These are phyloP conservation scores for Adansonia gregorii DNA, from an alignment of 441 rosid genomes.

Conservation along the genomic window DNA sequence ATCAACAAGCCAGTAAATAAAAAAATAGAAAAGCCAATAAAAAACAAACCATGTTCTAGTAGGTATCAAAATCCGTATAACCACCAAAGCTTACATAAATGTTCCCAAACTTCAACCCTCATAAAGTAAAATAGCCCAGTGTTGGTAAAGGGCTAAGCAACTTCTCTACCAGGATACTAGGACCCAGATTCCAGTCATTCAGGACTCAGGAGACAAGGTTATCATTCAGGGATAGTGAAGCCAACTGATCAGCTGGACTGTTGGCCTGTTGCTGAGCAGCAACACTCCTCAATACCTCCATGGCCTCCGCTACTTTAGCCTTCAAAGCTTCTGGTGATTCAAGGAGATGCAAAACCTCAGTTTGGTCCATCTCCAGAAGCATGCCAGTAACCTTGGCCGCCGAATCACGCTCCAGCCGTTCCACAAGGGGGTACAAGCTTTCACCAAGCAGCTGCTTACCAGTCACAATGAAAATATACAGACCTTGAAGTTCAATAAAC, in stretches of 20 bases:
- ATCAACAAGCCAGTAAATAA: neutral
- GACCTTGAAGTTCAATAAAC: neutral
- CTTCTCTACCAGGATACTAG: neutral
- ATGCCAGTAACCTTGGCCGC: conserved; percentile 79
- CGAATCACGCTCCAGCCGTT: conserved; percentile 61
- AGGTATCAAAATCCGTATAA: neutral
- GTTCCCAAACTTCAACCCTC: neutral
- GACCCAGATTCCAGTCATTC: conserved; percentile 19
- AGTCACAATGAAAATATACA: neutral
- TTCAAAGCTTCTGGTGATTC: conserved; percentile 70
- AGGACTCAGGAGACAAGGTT: conserved; percentile 53
- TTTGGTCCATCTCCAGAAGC: conserved; percentile 80
- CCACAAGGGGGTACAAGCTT: conserved; percentile 66
- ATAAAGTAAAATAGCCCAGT: neutral
- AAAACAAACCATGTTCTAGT: neutral
- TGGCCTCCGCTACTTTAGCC: conserved; percentile 70
- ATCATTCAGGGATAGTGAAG: conserved; percentile 57
- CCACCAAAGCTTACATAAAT: neutral
- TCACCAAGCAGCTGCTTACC: conserved; percentile 66
- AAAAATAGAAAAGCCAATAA: neutral
- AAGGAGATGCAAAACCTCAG: conserved; percentile 71
- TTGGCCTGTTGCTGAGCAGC: conserved; percentile 53
- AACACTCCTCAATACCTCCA: conserved; percentile 68
- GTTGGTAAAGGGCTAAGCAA: neutral
- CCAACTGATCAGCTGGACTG: conserved; percentile 53